These are phyloP conservation scores for Salvia miltiorrhiza DNA, from an alignment of 257 asterid genomes.

Conservation along the genomic window DNA sequence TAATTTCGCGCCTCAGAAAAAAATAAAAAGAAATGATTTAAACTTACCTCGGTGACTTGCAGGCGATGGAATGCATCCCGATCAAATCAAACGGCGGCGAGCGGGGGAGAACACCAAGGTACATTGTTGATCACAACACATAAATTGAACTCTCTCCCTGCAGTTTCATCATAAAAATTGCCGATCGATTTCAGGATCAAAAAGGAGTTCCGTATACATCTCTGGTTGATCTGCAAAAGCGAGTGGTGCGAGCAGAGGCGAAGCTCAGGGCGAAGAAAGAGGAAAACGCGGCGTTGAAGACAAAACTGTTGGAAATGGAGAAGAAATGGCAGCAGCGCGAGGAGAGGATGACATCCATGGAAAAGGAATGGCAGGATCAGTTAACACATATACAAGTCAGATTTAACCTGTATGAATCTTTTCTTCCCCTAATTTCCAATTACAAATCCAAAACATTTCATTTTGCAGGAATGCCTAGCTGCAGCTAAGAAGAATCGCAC, in stretches of 20 bases:
- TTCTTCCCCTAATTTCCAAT: too few relatives aligned
- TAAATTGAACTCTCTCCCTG: background rate
- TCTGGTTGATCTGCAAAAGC: slow-evolving; percentile 50
- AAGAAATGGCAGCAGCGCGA: slow-evolving; percentile 47
- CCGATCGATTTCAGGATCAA: slow-evolving; percentile 22
- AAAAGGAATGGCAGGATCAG: slow-evolving; percentile 79
- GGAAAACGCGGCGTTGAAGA: slow-evolving; percentile 49
- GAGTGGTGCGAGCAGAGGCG: slow-evolving; percentile 56
- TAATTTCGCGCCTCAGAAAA: too few relatives aligned
- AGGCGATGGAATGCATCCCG: background rate
- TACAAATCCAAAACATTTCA: background rate
- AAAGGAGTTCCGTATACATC: slow-evolving; percentile 32
- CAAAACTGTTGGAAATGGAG: slow-evolving; percentile 40
- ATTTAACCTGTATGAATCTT: background rate
- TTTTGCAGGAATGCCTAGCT: slow-evolving; percentile 47
- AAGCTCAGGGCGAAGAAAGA: slow-evolving; percentile 45
- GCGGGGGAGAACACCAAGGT: slow-evolving; percentile 29
- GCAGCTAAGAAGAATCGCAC: slow-evolving; percentile 26
- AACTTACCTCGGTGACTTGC: background rate
- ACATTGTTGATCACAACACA: background rate
- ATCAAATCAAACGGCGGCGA: background rate
- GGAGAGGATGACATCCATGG: slow-evolving; percentile 58
- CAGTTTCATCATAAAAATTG: too few relatives aligned
- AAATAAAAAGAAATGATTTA: too few relatives aligned
- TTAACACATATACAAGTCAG: slow-evolving; percentile 62